These are phyloP conservation scores for Suillus variegatus DNA, from an alignment of 768 basidiomycete species.

Conservation along the genomic window DNA sequence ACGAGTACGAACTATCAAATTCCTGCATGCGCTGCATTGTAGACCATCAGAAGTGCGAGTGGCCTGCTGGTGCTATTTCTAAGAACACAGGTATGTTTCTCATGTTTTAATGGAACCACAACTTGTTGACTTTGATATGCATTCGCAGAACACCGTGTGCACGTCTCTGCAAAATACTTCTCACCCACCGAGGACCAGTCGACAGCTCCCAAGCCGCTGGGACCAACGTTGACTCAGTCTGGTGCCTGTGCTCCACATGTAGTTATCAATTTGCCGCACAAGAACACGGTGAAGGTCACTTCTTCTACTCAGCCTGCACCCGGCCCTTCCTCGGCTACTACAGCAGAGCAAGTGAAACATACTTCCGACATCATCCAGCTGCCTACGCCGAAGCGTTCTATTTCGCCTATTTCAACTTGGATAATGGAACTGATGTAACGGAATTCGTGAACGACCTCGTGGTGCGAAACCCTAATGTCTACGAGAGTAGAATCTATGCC, in stretches of 20 bases:
- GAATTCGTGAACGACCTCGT: background rate
- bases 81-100: background rate
- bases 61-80: background rate
- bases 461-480: background rate
- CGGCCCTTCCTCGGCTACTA: background rate
- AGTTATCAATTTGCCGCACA: background rate
- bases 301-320: background rate
- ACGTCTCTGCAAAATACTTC: background rate
- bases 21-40: background rate
- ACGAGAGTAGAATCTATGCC: background rate
- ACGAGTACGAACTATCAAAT: background rate
- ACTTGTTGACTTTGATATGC: background rate
- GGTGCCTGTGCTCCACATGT: background rate
- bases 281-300: background rate
- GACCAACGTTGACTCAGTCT: background rate
- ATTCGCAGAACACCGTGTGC: background rate
- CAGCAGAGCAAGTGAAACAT: background rate
- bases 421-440: background rate
- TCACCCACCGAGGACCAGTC: background rate
- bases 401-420: background rate
- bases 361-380: background rate
- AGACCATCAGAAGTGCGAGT: background rate
- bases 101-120: background rate
- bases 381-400: background rate
- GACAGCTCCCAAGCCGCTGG: background rate